Conservation (phyloP, 1,284 basidiomycete species). For the Rhodotorula sp. region DNA sequence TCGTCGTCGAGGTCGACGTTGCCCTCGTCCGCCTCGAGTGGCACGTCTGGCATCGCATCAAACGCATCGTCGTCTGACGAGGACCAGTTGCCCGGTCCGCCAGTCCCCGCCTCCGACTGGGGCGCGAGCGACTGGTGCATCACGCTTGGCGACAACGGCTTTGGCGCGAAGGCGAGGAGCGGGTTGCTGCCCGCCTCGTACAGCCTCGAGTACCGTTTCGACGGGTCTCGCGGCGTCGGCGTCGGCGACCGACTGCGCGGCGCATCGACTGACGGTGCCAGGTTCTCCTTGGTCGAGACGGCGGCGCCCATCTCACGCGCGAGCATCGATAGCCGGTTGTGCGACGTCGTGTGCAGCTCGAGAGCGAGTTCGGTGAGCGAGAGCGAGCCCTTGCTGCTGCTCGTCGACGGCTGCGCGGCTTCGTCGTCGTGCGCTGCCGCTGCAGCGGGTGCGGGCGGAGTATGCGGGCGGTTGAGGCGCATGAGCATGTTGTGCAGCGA, state of each 20-base stretch:
- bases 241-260: not conserved
- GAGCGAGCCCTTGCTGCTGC: not conserved
- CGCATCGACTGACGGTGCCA: not conserved
- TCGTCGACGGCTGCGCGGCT: not conserved
- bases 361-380: constrained; percentile 27
- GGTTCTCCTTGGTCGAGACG: constrained; percentile 14
- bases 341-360: constrained; percentile 28
- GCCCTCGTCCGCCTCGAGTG: constrained; percentile 1
- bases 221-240: not conserved
- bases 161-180: not conserved
- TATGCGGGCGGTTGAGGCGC: constrained; percentile 35
- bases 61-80: not conserved
- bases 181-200: constrained; percentile 25
- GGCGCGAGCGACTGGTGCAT: not conserved
- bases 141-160: constrained; percentile 11
- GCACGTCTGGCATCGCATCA: not conserved
- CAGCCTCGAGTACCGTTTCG: constrained; percentile 8
- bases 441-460: constrained; percentile 14
- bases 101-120: not conserved
- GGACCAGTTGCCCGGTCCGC: not conserved
- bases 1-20: constrained; percentile 25
- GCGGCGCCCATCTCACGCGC: constrained; percentile 23
- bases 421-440: no score
- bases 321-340: constrained; percentile 24
- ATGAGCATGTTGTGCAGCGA: constrained; percentile 32